These are phyloP conservation scores for Solanum tarijense DNA, from an alignment of 257 asterid species.

Conservation along the genomic window DNA sequence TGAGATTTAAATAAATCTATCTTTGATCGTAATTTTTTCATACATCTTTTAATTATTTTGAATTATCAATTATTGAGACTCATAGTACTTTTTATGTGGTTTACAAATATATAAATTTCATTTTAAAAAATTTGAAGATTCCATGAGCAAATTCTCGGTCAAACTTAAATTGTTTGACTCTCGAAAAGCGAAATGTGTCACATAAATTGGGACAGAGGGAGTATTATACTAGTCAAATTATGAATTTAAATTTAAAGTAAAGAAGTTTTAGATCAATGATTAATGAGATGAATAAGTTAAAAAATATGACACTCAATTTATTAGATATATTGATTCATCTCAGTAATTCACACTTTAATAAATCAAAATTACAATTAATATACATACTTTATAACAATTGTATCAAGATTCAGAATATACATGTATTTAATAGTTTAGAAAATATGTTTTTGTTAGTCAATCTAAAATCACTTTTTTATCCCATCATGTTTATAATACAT, in stretches of 20 bases:
- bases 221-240: fast-evolving
- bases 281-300: not conserved
- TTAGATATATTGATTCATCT: not conserved
- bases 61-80: too few species aligned
- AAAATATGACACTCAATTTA: too few species aligned
- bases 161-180: too few species aligned
- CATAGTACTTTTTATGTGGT: too few species aligned
- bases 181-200: too few species aligned
- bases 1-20: too few species aligned
- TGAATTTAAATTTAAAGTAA: not conserved
- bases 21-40: too few species aligned
- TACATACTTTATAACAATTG: fast-evolving
- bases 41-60: too few species aligned
- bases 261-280: fast-evolving
- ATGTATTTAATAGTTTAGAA: not conserved
- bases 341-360: not conserved
- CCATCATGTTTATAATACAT: not conserved
- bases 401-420: not conserved
- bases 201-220: too few species aligned
- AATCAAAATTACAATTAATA: not conserved
- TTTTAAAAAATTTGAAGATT: too few species aligned
- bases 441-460: not conserved
- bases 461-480: not conserved
- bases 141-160: too few species aligned
- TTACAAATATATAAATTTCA: too few species aligned